Evolutionary conservation across 1,139 yeast genomes (phyloP), one percentile per base, ranked within the genome.

Genomic region (Hyphopichia wangnamkhiaoensis): DNA sequence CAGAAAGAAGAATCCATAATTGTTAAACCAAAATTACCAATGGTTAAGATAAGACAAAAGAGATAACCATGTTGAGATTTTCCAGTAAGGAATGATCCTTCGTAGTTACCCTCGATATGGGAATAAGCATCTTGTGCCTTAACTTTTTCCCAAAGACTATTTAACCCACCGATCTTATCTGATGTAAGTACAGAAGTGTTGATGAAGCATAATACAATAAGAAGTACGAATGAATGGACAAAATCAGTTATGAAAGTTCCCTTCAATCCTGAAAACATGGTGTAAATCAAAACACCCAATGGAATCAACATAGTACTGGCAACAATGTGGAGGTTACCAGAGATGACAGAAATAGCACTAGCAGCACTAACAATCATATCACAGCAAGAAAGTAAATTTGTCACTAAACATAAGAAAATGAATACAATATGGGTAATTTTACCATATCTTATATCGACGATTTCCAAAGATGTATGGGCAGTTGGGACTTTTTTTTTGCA

Each of bases 191-290:
- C 58, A 0, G 66, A 49, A 2, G 70, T 62, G 31, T 51, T 49
- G 12, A 65, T 41, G 44, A 54, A 54, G 43, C 65, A 43, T 37
- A 65, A 42, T 37, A 68, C 44, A 35, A 67, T 50, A 41, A 68
- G 43, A 41, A 67, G 48, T 39, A 70, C 48, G 43, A 67, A 52
- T n/a, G 71, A 51, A 37, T 65, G 71, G 6, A 61, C 61, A 42
- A 53, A 65, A 44, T 65, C 71, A 17, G 71, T 65, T 33, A 65
- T 57, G 40, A 68, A 68, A 2, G 74, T 68, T 12, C 74, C 68
- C 43, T 64, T 66, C 40, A 69, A 56, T 2, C 74, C 74, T 18
- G 73, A 74, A 40, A 65, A 61, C n/a, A 63, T 53, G 2, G 74
- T 67, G 45, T 65, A 65, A 27, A 61, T 41, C 28, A 65, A 44